Conservation (phyloP, 192 early-diverging fungal genomes). For the Coemansia sp. region DNA sequence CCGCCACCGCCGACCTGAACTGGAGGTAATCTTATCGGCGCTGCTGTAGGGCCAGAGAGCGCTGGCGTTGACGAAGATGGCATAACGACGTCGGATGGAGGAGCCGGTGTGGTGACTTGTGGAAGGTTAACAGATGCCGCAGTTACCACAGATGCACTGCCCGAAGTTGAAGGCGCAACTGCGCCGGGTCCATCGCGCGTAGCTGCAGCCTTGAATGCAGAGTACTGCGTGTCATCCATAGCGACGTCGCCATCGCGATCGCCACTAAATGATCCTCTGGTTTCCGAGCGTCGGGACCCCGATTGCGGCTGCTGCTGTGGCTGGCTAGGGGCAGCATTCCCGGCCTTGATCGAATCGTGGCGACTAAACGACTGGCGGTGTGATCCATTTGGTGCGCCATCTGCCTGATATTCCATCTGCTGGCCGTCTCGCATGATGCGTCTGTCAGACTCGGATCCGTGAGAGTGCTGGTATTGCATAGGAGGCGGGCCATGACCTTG, state of each 20-base stretch:
- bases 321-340: not conserved
- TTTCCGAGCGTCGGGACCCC: slow-evolving; percentile 1
- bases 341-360: slow-evolving; percentile 12
- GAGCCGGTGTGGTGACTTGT: slow-evolving; percentile 22
- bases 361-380: slow-evolving; percentile 7
- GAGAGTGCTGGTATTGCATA: slow-evolving; percentile 1
- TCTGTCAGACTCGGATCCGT: not conserved
- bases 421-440: slow-evolving; percentile 8
- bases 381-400: not conserved
- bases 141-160: slow-evolving; percentile 5
- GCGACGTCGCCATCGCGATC: slow-evolving; percentile 36
- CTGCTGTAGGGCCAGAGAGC: slow-evolving; percentile 41
- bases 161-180: slow-evolving; percentile 1
- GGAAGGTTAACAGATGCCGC: slow-evolving; percentile 29
- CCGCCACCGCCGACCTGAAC: slow-evolving; percentile 37
- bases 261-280: slow-evolving; percentile 5
- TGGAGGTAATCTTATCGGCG: slow-evolving; percentile 45
- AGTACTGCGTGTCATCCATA: slow-evolving; percentile 25
- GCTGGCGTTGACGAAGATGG: slow-evolving; percentile 20
- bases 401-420: not conserved
- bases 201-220: slow-evolving; percentile 6
- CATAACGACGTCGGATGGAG: slow-evolving; percentile 7
- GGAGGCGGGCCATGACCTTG: slow-evolving; percentile 5
- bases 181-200: slow-evolving; percentile 5
- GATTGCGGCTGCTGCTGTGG: not conserved